Conservation (phyloP, 805 yeast species). For the Ogataea saltuana region DNA sequence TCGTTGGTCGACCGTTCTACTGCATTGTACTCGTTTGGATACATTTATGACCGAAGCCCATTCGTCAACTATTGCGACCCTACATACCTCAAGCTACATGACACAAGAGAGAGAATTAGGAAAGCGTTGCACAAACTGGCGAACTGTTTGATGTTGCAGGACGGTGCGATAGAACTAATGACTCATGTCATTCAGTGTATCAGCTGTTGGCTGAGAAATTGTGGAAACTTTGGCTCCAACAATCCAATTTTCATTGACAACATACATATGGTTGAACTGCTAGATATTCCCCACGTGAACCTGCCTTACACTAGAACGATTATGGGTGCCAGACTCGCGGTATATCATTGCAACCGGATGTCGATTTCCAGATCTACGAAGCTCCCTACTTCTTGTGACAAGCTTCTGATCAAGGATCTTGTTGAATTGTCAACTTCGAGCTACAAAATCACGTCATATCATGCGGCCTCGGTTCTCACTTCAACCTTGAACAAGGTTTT, state of each 20-base stretch:
- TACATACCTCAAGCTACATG: constrained; percentile 56
- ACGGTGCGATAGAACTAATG: constrained; percentile 64
- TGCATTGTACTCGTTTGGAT: constrained; percentile 32
- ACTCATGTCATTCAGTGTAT: constrained; percentile 62
- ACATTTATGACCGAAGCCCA: constrained; percentile 28
- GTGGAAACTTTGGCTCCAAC: constrained; percentile 32
- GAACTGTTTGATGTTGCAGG: constrained; percentile 47
- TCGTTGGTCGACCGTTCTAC: constrained; percentile 36
- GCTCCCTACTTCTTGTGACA: constrained; percentile 66
- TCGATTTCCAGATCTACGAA: constrained; percentile 72
- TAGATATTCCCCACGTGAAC: constrained; percentile 59
- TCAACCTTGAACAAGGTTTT: constrained; percentile 70
- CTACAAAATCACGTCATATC: constrained; percentile 65
- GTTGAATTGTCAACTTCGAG: constrained; percentile 65
- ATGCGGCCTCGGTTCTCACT: constrained; percentile 67
- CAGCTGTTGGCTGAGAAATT: constrained; percentile 57
- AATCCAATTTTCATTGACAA: constrained; percentile 33
- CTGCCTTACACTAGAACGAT: constrained; percentile 78
- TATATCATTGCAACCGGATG: constrained; percentile 74
- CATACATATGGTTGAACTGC: constrained; percentile 46
- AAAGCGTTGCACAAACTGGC: constrained; percentile 59
- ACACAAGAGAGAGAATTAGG: constrained; percentile 53
- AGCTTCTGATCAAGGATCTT: constrained; percentile 61
- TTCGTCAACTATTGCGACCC: constrained; percentile 36
- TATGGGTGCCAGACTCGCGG: constrained; percentile 70